Conservation (phyloP, 202 grass and related monocot genomes). For the Musa balbisiana region DNA sequence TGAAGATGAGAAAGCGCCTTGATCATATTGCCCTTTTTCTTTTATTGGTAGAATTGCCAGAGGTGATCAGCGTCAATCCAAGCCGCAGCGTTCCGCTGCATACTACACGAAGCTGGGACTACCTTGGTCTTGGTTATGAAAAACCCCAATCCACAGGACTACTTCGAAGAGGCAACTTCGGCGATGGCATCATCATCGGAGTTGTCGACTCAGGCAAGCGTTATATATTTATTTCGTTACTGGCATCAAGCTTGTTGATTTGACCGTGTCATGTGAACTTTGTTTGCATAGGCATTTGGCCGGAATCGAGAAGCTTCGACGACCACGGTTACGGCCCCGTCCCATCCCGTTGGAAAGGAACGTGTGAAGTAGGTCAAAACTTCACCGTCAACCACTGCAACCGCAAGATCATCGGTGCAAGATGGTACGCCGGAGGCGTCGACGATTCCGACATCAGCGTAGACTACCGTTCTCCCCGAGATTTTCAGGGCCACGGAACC, state of each 20-base stretch:
- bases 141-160: background rate
- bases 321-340: conserved; percentile 24
- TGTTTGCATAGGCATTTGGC: conserved; percentile 36
- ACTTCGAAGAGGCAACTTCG: background rate
- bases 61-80: conserved; percentile 5
- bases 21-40: no score
- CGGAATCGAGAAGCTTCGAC: conserved; percentile 40
- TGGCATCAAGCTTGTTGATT: no score
- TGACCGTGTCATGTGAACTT: no score
- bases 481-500: no score
- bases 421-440: conserved; percentile 12
- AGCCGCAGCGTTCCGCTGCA: background rate
- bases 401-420: conserved; percentile 44
- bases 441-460: no score
- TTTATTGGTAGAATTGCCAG: background rate
- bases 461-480: no score
- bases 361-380: conserved; percentile 20
- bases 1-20: no score
- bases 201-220: background rate
- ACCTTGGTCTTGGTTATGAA: background rate
- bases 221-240: no score
- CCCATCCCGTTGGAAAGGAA: conserved; percentile 40
- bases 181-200: conserved; percentile 2
- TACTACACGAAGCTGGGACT: conserved; percentile 22
- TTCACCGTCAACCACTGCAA: conserved; percentile 39